Evolutionary conservation across 179 eudicot genomes (phyloP), one percentile per base, ranked within the genome.

Genomic region (Spinacia oleracea): DNA sequence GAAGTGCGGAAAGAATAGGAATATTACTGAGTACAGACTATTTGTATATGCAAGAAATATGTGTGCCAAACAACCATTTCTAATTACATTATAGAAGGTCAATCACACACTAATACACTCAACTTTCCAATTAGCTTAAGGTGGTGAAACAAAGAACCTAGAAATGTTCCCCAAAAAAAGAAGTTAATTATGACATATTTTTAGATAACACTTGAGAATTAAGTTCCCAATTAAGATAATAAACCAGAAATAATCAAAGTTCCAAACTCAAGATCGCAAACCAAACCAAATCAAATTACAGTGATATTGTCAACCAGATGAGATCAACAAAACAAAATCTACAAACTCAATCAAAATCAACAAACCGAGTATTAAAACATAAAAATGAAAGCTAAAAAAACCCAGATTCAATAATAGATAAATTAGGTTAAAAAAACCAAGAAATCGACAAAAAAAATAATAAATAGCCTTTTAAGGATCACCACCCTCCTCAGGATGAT

Each of bases 401-500:
- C 21, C 53, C 40, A 38, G 4, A 38, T 38, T 38, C 1, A 1
- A 3, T 38, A 6, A 38, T 38, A 18, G 34, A 42, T 31, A 55
- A n/a, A 66, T 38, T 1, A 38, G 40, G 40, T 38, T 38, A 38
- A 18, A 14, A n/a, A 10, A 58, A 64, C 25, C n/a, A 21, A n/a
- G 38, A 60, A 6, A 66, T 21, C 18, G 21, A 29, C 40, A 18
- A n/a, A 14, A n/a, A n/a, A n/a, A 51, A n/a, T n/a, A 50, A 12
- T 35, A 50, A 50, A 27, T 8, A 56, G 84, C 87, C 89, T 86
- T 86, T 55, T 84, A 87, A 59, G 87, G 89, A 76, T 86, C 89
- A 38, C 89, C 89, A 27, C 87, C 87, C 74, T 86, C 82, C 68
- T 84, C 89, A 71, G 85, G 87, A 63, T 86, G 89, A 80, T 86